phyloP scores from a whole-genome alignment of 2,329 filamentous ascomycete genomes.

The Hansfordia pulvinata region DNA sequence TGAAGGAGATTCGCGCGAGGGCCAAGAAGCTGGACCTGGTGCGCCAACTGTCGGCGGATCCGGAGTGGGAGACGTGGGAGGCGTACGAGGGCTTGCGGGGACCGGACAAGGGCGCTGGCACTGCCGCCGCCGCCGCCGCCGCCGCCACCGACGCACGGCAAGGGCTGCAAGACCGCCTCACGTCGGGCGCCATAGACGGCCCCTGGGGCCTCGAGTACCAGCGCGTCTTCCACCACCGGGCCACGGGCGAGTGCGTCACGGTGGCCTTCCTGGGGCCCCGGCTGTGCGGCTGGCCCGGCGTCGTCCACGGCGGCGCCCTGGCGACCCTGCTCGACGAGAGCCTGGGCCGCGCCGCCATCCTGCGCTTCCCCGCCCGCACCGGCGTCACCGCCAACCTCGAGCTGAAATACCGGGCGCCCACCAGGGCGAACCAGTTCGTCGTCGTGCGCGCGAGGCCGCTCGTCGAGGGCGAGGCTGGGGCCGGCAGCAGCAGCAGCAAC shows the following conservation, averaged over 20 bases:
- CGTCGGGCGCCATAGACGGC: conserved; percentile 26
- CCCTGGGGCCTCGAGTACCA: conserved; percentile 33
- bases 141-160: too few species aligned
- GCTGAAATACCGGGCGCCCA: conserved; percentile 49
- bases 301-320: conserved; percentile 58
- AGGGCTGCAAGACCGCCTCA: too few species aligned
- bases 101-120: conserved; percentile 5
- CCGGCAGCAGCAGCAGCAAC: conserved; percentile 7
- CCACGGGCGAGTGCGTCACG: conserved; percentile 41
- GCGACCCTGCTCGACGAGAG: conserved; percentile 59
- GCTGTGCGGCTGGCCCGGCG: conserved; percentile 54
- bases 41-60: conserved; percentile 27
- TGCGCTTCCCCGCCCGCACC: conserved; percentile 28
- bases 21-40: conserved; percentile 34
- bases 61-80: conserved; percentile 24
- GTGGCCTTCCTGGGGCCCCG: conserved; percentile 57
- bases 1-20: conserved; percentile 23
- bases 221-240: conserved; percentile 49
- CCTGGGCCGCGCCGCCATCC: conserved; percentile 47
- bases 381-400: conserved; percentile 43
- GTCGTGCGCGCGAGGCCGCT: conserved; percentile 38
- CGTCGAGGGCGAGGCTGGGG: conserved; percentile 9
- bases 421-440: conserved; percentile 48
- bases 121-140: too few species aligned
- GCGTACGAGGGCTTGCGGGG: conserved; percentile 19